Base-by-base conservation (phyloP, 75 land plant species). In the Chamaecyparis obtusa region DNA sequence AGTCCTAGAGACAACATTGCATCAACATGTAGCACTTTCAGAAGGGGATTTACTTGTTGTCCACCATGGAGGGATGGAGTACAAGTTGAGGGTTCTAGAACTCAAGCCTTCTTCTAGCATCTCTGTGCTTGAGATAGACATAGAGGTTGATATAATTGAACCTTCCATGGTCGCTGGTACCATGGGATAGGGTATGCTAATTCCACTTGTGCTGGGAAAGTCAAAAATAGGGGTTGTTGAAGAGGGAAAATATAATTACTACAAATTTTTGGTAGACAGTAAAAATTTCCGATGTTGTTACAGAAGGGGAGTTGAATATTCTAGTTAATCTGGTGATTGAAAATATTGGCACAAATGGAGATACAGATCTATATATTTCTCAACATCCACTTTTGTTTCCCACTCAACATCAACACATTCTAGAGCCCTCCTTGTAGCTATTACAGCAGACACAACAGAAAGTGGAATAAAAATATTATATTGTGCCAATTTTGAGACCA, bases 1-100 rank as follows among this genome's bases (percentile, higher is more conserved):
- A 78, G 92, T 97, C 7, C 95, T 97, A 74, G 99, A 97, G 89
- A 95, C 99, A 39, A 87, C 92, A 86, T 93, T 97, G 57, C 96
- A 98, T 49, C 97, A 93, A 77, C 96, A 96, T 90, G 94, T 98
- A 13, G 93, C 98, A 15, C 94, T 97, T 85, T 95, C 99, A 48
- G 84, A 93, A 87, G 94, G 92, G 83, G 98, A 97, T 81, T 21
- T 95, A 19, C 76, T 97, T 13, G 90, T 85, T 3, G 98, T 97
- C 16, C 86, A 91, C 33, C n/a, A n/a, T n/a, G n/a, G n/a, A n/a
- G n/a, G n/a, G n/a, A n/a, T n/a, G n/a, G n/a, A n/a, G n/a, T n/a
- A n/a, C n/a, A n/a, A n/a, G n/a, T n/a, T n/a, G n/a, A n/a, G n/a
- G n/a, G n/a, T n/a, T n/a, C n/a, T n/a, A n/a, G n/a, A n/a, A n/a